phyloP scores from a whole-genome alignment of 805 yeast genomes.

The Candida rishiriensis region DNA sequence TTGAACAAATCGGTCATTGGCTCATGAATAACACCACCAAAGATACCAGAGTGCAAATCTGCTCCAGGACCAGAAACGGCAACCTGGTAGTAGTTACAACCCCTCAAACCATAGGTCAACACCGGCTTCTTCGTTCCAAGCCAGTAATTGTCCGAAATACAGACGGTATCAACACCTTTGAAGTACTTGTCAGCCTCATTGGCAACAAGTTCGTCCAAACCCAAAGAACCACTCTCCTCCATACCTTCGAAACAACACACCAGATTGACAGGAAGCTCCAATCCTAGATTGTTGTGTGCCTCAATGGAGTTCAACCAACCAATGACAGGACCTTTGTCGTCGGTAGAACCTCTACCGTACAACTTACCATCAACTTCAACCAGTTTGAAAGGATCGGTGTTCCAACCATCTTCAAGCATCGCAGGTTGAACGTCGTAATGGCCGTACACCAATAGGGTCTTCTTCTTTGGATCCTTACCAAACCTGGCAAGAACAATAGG shows the following conservation, averaged over 20 bases:
- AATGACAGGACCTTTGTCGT: conserved; percentile 96
- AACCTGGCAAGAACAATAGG: conserved; percentile 90
- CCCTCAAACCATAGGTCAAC: conserved; percentile 95
- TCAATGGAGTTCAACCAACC: conserved; percentile 94
- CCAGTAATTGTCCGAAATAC: conserved; percentile 98
- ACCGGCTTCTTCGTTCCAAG: conserved; percentile 96
- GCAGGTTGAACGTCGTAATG: conserved; percentile 99
- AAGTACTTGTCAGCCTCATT: conserved; percentile 77
- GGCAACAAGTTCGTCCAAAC: conserved; percentile 79
- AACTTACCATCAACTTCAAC: conserved; percentile 65
- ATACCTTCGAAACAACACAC: conserved; percentile 95
- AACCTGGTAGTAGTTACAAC: conserved; percentile 89
- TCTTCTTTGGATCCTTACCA: conserved; percentile 79
- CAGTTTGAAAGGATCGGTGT: conserved; percentile 81
- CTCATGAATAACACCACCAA: conserved; percentile 96
- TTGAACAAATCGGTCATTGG: conserved; percentile 92
- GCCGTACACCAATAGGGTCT: conserved; percentile 88
- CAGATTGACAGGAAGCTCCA: conserved; percentile 91
- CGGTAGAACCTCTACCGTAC: conserved; percentile 93
- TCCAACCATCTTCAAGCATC: conserved; percentile 87
- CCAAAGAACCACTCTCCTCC: conserved; percentile 97
- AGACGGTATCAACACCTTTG: conserved; percentile 86
- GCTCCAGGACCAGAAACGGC: conserved; percentile 88
- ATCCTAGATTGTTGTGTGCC: conserved; percentile 80
- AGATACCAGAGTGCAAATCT: conserved; percentile 94